Evolutionary conservation across 2,329 filamentous ascomycete genomes (phyloP).

Genomic region (Beauveria pseudobassiana): DNA sequence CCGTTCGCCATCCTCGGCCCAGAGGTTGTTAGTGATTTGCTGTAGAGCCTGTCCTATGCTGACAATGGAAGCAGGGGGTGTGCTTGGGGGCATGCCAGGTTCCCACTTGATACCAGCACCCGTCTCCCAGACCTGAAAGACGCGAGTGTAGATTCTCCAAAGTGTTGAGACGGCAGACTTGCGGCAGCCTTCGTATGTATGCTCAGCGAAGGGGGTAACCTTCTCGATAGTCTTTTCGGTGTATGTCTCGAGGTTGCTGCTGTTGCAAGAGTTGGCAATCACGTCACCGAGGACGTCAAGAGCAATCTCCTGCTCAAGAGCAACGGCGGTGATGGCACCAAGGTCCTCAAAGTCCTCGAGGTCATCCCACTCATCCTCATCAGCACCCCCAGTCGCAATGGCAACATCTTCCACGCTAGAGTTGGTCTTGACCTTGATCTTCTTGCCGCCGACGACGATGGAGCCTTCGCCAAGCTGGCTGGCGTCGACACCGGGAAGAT

Average conservation of each 20-base stretch:
- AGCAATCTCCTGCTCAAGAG: conserved; percentile 95
- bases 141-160: conserved; percentile 86
- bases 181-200: conserved; percentile 86
- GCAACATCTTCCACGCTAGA: conserved; percentile 49
- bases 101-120: conserved; percentile 71
- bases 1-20: conserved; percentile 89
- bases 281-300: conserved; percentile 92
- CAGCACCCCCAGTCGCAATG: conserved; percentile 47
- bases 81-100: conserved; percentile 77
- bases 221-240: conserved; percentile 83
- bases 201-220: conserved; percentile 73
- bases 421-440: conserved; percentile 64
- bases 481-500: conserved; percentile 54
- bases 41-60: conserved; percentile 83
- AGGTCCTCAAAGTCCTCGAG: conserved; percentile 82
- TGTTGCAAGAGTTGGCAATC: conserved; percentile 74
- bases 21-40: conserved; percentile 74
- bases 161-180: conserved; percentile 87
- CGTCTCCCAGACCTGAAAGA: conserved; percentile 83
- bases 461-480: conserved; percentile 65
- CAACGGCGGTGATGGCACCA: conserved; percentile 77
- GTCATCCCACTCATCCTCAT: conserved; percentile 60
- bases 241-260: conserved; percentile 67
- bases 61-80: conserved; percentile 66
- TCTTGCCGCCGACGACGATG: conserved; percentile 73